A percentile compares a stretch with the other conserved stretches of the same genome.
Conservation (phyloP, 208 protist species). For the Crithidia acanthocephali region DNA sequence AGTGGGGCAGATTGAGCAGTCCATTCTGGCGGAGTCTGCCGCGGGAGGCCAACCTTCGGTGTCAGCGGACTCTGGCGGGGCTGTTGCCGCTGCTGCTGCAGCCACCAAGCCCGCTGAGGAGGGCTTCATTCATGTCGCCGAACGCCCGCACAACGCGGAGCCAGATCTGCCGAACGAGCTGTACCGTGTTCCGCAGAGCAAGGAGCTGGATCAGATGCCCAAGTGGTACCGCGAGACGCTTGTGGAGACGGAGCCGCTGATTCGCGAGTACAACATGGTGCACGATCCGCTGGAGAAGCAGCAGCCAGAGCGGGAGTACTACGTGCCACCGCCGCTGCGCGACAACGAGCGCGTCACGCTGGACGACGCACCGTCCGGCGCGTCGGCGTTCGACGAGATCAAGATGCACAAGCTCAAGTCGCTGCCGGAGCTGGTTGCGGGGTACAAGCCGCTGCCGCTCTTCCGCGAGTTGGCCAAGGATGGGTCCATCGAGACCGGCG, state of each 20-base stretch:
- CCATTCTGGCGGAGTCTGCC: conserved; percentile 14
- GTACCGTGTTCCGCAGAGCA: conserved; percentile 61
- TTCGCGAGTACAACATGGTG: conserved; percentile 75
- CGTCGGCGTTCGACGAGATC: conserved; percentile 85
- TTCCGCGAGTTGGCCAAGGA: conserved; percentile 73
- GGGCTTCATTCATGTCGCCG: conserved; percentile 66
- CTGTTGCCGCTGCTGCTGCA: not conserved
- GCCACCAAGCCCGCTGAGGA: conserved; percentile 9
- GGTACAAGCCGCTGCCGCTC: conserved; percentile 84
- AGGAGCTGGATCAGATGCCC: conserved; percentile 69
- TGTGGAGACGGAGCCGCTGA: conserved; percentile 82
- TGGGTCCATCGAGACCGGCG: conserved; percentile 30
- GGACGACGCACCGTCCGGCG: conserved; percentile 66
- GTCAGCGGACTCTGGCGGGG: not conserved
- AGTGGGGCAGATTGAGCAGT: conserved; percentile 34
- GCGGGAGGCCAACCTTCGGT: not conserved
- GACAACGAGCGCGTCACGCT: conserved; percentile 75
- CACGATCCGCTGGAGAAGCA: conserved; percentile 79
- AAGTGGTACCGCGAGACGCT: conserved; percentile 82
- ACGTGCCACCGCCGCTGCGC: conserved; percentile 54
- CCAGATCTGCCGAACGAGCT: conserved; percentile 79
- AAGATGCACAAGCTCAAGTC: conserved; percentile 82
- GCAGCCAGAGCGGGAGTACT: conserved; percentile 54
- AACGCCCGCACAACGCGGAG: conserved; percentile 62
- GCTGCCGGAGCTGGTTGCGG: conserved; percentile 79